phyloP scores from a whole-genome alignment of 1,284 basidiomycete genomes.

The Bjerkandera adusta region DNA sequence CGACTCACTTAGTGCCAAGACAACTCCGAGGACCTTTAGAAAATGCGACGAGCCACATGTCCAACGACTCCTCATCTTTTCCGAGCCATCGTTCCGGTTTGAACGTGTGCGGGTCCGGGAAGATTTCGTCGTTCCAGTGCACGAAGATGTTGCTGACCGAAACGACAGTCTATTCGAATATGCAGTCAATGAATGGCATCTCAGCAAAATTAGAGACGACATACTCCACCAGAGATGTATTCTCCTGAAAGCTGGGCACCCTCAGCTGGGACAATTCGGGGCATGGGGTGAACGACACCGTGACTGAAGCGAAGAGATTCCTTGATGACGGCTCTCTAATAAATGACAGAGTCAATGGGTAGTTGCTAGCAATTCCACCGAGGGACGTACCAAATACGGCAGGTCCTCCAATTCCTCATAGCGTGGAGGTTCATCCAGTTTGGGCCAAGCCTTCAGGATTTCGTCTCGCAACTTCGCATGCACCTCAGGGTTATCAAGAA shows the following conservation, averaged over 20 bases:
- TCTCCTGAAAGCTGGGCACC: slow-evolving; percentile 21
- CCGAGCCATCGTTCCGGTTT: slow-evolving; percentile 33
- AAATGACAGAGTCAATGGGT: slow-evolving; percentile 21
- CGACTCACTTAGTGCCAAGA: slow-evolving; percentile 24
- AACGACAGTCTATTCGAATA: slow-evolving; percentile 21
- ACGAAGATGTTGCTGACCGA: slow-evolving; percentile 22
- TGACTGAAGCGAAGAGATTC: slow-evolving; percentile 32
- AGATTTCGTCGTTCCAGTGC: slow-evolving; percentile 21
- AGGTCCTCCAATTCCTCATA: slow-evolving; percentile 29
- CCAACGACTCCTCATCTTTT: slow-evolving; percentile 12
- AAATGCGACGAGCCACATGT: slow-evolving; percentile 21
- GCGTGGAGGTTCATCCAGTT: slow-evolving; percentile 21
- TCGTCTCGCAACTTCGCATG: slow-evolving; percentile 22
- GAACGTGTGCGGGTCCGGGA: slow-evolving; percentile 33
- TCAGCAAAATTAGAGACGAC: slow-evolving; percentile 10
- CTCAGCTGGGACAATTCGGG: slow-evolving; percentile 20
- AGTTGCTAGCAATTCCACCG: not conserved
- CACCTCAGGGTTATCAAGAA: slow-evolving; percentile 12
- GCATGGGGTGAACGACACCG: slow-evolving; percentile 15
- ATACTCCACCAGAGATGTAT: slow-evolving; percentile 23
- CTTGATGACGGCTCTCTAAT: slow-evolving; percentile 34
- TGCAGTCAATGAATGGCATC: not conserved
- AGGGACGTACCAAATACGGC: slow-evolving; percentile 27
- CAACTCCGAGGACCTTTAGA: slow-evolving; percentile 25
- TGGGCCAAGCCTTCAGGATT: slow-evolving; percentile 28